Base-by-base conservation (phyloP, 441 rosid species). In the Corymbia citriodora region DNA sequence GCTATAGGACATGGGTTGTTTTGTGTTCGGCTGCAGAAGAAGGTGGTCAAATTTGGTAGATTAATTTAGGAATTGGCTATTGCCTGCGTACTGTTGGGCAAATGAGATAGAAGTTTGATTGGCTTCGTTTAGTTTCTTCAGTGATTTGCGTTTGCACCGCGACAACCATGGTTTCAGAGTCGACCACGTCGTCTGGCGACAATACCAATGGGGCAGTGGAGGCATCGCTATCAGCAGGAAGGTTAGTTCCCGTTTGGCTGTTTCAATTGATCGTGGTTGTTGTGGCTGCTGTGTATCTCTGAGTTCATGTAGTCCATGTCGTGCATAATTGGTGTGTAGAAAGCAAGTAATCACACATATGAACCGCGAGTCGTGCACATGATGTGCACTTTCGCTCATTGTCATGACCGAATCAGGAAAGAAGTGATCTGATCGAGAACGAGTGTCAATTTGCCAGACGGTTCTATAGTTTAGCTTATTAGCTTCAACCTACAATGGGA, bases 121-220 rank as follows among this genome's bases (percentile, higher is more conserved):
- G 45, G 29, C 68, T 61, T 18, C 72, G 15, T 90, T 92, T 87
- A 31, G 55, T 81, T 81, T 88, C 88, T 52, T 55, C 90, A 87
- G 92, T 87, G 81, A 88, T 29, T 88, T n/a, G 50, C 87, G 33
- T 79, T 91, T 9, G 82, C 48, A 11, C 52, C 79, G 57, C 61
- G 48, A 50, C 36, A 45, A 68, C 27, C 90, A 97, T 95, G 99
- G 96, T 91, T 63, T 95, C 95, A 6, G 96, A 95, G 89, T 68
- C 91, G 92, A 89, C 93, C 92, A 90, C 95, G 55, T 90, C 95
- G 14, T 87, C 90, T 25, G 93, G 88, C 90, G 96, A 93, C 89
- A 92, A 94, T 89, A 93, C 88, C 15, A 91, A 95, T 92, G 91
- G 45, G 88, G 83, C 90, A 11, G 91, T 33, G 48, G 95, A 92